Percentiles rank a stretch among this genome's conserved stretches.
phyloP scores from a whole-genome alignment of 352 stramenopile species.

The Peronosclerospora sorghi region DNA sequence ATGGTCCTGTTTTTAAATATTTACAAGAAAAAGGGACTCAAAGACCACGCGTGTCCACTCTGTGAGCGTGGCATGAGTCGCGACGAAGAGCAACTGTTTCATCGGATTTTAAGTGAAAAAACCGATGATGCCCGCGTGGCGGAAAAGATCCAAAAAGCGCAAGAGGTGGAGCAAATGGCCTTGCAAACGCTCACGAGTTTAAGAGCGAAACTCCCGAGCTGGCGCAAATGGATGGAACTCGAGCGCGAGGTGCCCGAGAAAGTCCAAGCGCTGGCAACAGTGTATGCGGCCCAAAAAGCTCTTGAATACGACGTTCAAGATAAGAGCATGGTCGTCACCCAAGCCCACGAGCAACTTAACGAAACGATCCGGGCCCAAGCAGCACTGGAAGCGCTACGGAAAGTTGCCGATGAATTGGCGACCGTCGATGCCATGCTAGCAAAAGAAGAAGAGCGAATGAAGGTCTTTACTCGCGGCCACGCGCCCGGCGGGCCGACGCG shows the following conservation, averaged over 20 bases:
- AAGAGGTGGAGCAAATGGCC: constrained; percentile 32
- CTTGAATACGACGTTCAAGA: constrained; percentile 47
- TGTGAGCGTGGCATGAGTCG: constrained; percentile 52
- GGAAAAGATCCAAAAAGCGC: constrained; percentile 67
- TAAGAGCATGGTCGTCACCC: constrained; percentile 16
- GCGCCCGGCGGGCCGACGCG: too few species aligned
- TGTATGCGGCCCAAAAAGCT: constrained; percentile 32
- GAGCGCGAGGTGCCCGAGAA: constrained; percentile 37
- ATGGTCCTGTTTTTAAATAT: constrained; percentile 75
- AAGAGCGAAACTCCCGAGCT: constrained; percentile 50
- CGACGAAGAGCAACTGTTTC: constrained; percentile 48
- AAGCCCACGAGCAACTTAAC: constrained; percentile 21
- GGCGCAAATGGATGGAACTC: constrained; percentile 48
- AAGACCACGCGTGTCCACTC: constrained; percentile 69
- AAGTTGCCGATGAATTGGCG: constrained; percentile 25
- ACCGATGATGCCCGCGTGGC: constrained; percentile 64
- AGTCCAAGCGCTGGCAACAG: constrained; percentile 30
- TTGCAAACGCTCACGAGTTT: constrained; percentile 48
- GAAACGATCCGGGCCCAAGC: constrained; percentile 21
- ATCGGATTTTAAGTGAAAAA: constrained; percentile 54
- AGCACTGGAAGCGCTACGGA: constrained; percentile 24
- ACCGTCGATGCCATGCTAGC: constrained; percentile 16
- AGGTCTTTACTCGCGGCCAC: constrained; percentile 9
- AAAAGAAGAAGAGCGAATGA: constrained; percentile 30
- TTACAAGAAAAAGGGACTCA: constrained; percentile 78